These are phyloP conservation scores for Marsdenia floribunda DNA, from an alignment of 257 asterid genomes.

Conservation along the genomic window DNA sequence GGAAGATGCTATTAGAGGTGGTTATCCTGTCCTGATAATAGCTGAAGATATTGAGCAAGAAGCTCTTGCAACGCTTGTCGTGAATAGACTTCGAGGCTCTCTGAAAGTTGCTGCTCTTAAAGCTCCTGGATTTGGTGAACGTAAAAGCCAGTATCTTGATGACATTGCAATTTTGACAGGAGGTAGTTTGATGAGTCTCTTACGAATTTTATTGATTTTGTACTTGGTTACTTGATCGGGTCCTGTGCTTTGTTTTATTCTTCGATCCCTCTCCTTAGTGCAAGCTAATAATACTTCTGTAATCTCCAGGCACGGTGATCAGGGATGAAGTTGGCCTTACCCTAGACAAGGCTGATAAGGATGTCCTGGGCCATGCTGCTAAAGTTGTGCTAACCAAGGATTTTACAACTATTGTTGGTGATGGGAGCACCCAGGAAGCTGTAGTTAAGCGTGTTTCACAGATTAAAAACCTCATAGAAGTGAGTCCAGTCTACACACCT, in stretches of 20 bases:
- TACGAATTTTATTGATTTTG: neutral
- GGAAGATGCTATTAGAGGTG: conserved; percentile 92
- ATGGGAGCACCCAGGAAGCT: conserved; percentile 92
- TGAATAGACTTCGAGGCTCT: conserved; percentile 89
- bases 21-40: conserved; percentile 74
- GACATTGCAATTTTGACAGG: conserved; percentile 92
- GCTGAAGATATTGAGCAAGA: conserved; percentile 99
- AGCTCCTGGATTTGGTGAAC: conserved; percentile 99
- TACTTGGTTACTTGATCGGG: neutral
- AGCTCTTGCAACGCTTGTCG: conserved; percentile 96
- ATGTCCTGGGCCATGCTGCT: conserved; percentile 90
- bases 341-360: conserved; percentile 85
- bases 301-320: conserved; percentile 72
- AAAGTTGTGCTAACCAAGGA: conserved; percentile 93
- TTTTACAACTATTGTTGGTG: conserved; percentile 87
- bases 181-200: conserved; percentile 39
- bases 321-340: conserved; percentile 88
- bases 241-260: neutral
- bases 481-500: conserved; percentile 16
- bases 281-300: conserved; percentile 1
- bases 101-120: conserved; percentile 94
- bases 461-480: conserved; percentile 85
- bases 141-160: conserved; percentile 95
- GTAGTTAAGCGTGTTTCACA: conserved; percentile 79
- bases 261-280: neutral